Evolutionary conservation across 345 rosid species (phyloP), one percentile per base, ranked within the genome.

Genomic region (Syzygium jambos): DNA sequence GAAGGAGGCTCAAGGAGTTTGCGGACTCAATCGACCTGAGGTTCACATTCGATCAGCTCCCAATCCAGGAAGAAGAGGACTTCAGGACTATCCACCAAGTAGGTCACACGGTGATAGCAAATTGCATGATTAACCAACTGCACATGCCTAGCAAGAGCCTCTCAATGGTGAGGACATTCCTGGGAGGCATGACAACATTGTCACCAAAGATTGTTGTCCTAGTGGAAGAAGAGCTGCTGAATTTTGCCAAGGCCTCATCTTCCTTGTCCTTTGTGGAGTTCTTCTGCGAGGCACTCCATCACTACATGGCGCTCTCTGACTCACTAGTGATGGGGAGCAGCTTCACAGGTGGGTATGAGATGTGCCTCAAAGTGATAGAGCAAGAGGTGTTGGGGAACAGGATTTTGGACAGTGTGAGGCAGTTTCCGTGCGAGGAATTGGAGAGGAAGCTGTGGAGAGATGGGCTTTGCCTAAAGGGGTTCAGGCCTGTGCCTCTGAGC

Each of bases 281-380:
- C 87, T 89, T 89, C 90, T 87, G 78, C 38, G 87, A 87, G 90
- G 90, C 87, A 52, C 61, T 89, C 16, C 89, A 89, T 84, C 89
- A 86, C 29, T 89, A 88, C 86, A 87, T 85, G 41, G 89, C 92
- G 29, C 52, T 89, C 85, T 87, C 85, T 27, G 91, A 91, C 54
- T 88, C 91, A 11, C 86, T 91, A 0, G 54, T n/a, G 38, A 88
- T 85, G 1, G 53, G 34, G 38, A 88, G 85, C 16, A 59, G 89
- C 84, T 51, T 77, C 56, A 6, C 15, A 2, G 55, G 82, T 56
- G 86, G 86, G 38, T 34, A 80, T 83, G 52, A 77, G n/a, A 52
- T 38, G 86, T 89, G 87, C 77, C 12, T 91, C 29, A 84, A 65
- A 53, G 56, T 85, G 84, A 85, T 91, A 52, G 92, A 91, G 80